Conservation (phyloP, 2,329 filamentous ascomycete genomes). For the Nemania serpens region DNA sequence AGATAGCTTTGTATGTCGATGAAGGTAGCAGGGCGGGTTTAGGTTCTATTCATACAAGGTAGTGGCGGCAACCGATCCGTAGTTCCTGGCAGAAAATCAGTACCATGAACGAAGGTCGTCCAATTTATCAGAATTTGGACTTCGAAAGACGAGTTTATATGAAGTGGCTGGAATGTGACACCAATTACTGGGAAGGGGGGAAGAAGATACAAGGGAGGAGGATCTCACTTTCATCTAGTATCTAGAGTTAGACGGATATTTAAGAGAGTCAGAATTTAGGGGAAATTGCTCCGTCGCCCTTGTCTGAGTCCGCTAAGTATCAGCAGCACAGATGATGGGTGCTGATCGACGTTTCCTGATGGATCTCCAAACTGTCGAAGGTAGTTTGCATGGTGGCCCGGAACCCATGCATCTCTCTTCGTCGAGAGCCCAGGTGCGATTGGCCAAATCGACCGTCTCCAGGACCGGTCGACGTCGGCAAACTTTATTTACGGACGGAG, state of each 20-base stretch:
- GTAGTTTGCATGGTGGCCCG: constrained; percentile 21
- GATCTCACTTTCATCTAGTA: neutral
- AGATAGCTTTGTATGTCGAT: neutral
- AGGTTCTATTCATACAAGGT: constrained; percentile 1
- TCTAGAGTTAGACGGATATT: neutral
- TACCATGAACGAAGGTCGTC: neutral
- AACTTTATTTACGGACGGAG: constrained; percentile 19
- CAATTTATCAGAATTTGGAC: neutral
- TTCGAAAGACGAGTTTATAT: constrained; percentile 8
- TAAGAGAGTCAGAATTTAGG: neutral
- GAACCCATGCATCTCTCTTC: constrained; percentile 29
- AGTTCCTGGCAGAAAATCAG: neutral
- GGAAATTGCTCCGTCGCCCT: constrained; percentile 8
- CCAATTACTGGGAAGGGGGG: neutral
- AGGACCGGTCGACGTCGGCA: constrained; percentile 15
- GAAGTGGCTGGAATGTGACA: constrained; percentile 12
- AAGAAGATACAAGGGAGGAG: constrained; percentile 15
- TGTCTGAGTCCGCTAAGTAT: constrained; percentile 8
- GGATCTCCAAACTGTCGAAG: constrained; percentile 32
- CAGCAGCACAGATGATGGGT: constrained; percentile 17
- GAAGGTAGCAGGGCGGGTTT: neutral
- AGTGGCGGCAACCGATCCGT: neutral
- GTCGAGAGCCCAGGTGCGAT: constrained; percentile 15
- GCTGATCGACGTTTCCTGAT: constrained; percentile 34
- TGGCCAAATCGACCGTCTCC: constrained; percentile 9